These are phyloP conservation scores for Lodderomyces orthopsilosis DNA, from an alignment of 1,139 yeast species.

Conservation along the genomic window DNA sequence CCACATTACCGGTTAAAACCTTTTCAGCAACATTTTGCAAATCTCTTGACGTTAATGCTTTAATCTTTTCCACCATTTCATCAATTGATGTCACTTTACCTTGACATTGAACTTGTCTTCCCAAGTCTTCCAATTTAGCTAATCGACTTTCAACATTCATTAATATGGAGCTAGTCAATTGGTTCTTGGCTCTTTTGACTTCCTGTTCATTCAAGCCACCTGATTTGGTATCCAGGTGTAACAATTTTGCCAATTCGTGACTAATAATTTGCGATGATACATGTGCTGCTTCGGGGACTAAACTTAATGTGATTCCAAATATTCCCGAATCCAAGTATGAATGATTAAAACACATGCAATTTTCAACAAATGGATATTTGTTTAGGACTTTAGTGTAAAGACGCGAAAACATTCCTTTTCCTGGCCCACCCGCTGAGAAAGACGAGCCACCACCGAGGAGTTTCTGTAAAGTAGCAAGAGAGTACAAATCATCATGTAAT, in stretches of 20 bases:
- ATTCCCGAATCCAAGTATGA: constrained; percentile 88
- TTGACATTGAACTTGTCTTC: constrained; percentile 88
- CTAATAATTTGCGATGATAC: constrained; percentile 80
- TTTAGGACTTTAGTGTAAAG: constrained; percentile 88
- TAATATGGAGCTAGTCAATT: constrained; percentile 79
- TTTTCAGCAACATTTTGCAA: constrained; percentile 71
- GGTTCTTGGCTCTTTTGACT: constrained; percentile 87
- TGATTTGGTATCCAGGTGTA: constrained; percentile 51
- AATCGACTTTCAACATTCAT: constrained; percentile 92
- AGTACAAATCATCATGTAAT: constrained; percentile 82
- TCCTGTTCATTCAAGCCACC: constrained; percentile 68
- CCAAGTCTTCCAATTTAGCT: constrained; percentile 91
- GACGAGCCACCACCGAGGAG: constrained; percentile 98
- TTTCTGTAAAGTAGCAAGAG: constrained; percentile 86
- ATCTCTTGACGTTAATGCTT: constrained; percentile 61
- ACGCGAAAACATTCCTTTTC: constrained; percentile 97
- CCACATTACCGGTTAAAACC: constrained; percentile 66
- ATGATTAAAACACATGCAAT: constrained; percentile 85
- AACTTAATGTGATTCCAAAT: constrained; percentile 84
- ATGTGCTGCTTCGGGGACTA: constrained; percentile 83
- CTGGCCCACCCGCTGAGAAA: constrained; percentile 99
- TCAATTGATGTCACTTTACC: constrained; percentile 73
- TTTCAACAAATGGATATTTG: constrained; percentile 88
- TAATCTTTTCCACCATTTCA: constrained; percentile 82
- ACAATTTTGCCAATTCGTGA: constrained; percentile 65